Percentiles rank a stretch among this genome's conserved stretches.
phyloP scores from a whole-genome alignment of 2,329 filamentous ascomycete species.

The Aureobasidium sp. region DNA sequence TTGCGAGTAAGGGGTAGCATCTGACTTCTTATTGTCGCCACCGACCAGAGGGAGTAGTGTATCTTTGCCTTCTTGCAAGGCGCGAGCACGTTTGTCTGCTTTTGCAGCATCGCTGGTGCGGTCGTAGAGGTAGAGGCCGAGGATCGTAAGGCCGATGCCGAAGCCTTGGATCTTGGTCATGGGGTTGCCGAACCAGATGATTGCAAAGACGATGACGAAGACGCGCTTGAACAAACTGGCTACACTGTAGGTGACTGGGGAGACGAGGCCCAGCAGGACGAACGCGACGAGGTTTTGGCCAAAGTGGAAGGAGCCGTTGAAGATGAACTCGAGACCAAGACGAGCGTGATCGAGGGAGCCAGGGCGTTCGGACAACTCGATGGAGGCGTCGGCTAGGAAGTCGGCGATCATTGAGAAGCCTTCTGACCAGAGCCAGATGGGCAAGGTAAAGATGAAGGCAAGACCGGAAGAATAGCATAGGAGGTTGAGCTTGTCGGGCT shows the following conservation, averaged over 20 bases:
- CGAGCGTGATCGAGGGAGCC: conserved; percentile 60
- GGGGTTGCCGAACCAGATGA: conserved; percentile 90
- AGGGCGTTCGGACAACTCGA: conserved; percentile 69
- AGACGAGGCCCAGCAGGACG: conserved; percentile 82
- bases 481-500: conserved; percentile 93
- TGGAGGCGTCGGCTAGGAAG: conserved; percentile 71
- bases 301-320: conserved; percentile 96
- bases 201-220: conserved; percentile 90
- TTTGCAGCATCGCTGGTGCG: conserved; percentile 82
- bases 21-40: conserved; percentile 30
- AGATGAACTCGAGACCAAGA: conserved; percentile 75
- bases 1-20: conserved; percentile 25
- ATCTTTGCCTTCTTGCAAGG: conserved; percentile 53
- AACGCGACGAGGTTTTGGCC: conserved; percentile 95
- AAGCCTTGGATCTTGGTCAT: conserved; percentile 76
- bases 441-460: conserved; percentile 79
- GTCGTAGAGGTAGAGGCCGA: conserved; percentile 93
- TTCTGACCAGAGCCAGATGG: conserved; percentile 91
- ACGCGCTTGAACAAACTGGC: conserved; percentile 95
- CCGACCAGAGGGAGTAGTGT: conserved; percentile 56
- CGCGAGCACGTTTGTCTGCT: conserved; percentile 69
- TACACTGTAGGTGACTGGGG: conserved; percentile 94
- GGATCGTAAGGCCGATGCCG: conserved; percentile 81
- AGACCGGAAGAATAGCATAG: conserved; percentile 95
- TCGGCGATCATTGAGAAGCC: conserved; percentile 71